Percentiles rank a stretch among this genome's conserved stretches.
Evolutionary conservation across 805 yeast genomes (phyloP).

Genomic region (Candida golubevii): DNA sequence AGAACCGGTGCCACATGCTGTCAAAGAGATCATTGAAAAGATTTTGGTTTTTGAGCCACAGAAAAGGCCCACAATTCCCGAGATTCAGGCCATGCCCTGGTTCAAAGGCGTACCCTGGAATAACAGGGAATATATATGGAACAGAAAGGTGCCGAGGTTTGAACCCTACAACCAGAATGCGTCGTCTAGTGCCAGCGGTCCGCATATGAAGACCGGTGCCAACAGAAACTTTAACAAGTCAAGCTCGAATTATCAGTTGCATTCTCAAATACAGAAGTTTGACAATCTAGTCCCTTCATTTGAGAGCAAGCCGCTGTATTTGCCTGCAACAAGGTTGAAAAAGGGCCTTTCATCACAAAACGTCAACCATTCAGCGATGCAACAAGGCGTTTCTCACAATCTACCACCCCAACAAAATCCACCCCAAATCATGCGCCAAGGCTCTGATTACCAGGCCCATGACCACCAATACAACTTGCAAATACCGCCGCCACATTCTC

Average conservation of each 20-base stretch:
- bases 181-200: constrained; percentile 10
- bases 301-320: constrained; percentile 27
- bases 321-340: constrained; percentile 33
- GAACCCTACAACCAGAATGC: constrained; percentile 19
- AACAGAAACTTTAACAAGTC: constrained; percentile 36
- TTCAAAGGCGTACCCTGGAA: constrained; percentile 39
- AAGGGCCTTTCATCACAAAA: constrained; percentile 9
- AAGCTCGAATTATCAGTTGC: constrained; percentile 35
- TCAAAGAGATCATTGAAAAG: constrained; percentile 27
- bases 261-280: constrained; percentile 32
- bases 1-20: constrained; percentile 28
- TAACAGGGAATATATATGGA: constrained; percentile 38
- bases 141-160: constrained; percentile 24
- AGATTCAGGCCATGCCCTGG: constrained; percentile 34
- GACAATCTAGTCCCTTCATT: constrained; percentile 33
- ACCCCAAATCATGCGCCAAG: too few species aligned
- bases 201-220: constrained; percentile 32
- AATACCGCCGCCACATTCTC: background rate
- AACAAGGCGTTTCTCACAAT: background rate
- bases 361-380: background rate
- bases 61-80: constrained; percentile 28
- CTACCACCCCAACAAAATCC: background rate
- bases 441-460: background rate
- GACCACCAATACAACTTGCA: background rate
- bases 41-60: constrained; percentile 32